Conservation (phyloP, 2,329 filamentous ascomycete species). For the Apiospora phragmitis region DNA sequence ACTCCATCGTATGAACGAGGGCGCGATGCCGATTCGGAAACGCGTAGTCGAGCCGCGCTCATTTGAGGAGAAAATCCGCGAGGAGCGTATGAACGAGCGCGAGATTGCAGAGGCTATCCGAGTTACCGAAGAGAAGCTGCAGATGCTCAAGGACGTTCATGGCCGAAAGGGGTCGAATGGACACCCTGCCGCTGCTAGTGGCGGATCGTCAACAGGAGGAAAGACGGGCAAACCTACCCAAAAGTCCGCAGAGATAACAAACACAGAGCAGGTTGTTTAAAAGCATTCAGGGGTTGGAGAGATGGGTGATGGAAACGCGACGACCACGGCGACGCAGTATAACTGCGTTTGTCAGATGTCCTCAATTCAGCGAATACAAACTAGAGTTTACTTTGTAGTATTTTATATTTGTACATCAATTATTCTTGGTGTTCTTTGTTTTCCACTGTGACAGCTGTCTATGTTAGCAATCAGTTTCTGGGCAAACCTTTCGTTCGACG, state of each 20-base stretch:
- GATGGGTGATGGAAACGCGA: not conserved
- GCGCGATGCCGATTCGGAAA: slow-evolving; percentile 42
- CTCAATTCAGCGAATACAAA: slow-evolving; percentile 11
- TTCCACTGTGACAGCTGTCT: not conserved
- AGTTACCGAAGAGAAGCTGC: slow-evolving; percentile 83
- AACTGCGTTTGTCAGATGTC: not conserved
- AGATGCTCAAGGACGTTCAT: slow-evolving; percentile 59
- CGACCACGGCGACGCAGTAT: not conserved
- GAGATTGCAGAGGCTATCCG: slow-evolving; percentile 80
- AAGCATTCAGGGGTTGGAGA: not conserved
- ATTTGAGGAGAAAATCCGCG: slow-evolving; percentile 58
- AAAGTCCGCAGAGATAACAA: not conserved
- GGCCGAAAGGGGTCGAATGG: not conserved
- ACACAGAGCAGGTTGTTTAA: not conserved
- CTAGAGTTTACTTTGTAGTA: slow-evolving; percentile 8
- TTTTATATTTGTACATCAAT: slow-evolving; percentile 7
- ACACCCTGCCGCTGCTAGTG: not conserved
- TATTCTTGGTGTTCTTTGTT: not conserved
- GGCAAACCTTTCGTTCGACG: not conserved
- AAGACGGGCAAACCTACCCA: not conserved
- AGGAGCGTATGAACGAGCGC: slow-evolving; percentile 66
- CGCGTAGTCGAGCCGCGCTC: slow-evolving; percentile 54
- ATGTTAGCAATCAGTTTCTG: not conserved
- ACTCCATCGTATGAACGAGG: slow-evolving; percentile 58
- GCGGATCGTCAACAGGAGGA: not conserved